Evolutionary conservation across 192 early-diverging fungal species (phyloP).

Genomic region (Backusella westeae): DNA sequence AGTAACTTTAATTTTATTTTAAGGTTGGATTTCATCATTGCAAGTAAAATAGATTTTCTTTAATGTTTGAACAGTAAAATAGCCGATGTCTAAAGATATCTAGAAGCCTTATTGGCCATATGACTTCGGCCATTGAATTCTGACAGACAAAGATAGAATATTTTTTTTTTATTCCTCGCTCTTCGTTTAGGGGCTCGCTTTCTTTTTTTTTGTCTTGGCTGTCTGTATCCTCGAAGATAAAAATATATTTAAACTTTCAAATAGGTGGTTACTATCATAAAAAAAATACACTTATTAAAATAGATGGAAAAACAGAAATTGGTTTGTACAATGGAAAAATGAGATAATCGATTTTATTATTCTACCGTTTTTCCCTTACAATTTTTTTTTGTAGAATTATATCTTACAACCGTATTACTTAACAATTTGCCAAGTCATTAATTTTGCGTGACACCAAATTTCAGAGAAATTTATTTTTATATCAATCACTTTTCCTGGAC

Average conservation of each 20-base stretch:
- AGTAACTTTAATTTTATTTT: background rate
- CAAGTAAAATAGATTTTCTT: background rate
- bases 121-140: background rate
- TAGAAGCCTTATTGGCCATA: background rate
- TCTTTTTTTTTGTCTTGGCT: conserved; percentile 3
- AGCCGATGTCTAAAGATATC: background rate
- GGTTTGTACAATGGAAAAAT: background rate
- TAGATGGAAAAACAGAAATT: background rate
- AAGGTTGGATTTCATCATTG: background rate
- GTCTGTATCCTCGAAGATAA: background rate
- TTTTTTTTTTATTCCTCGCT: background rate
- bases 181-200: background rate
- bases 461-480: conserved; percentile 8
- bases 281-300: background rate
- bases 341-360: background rate
- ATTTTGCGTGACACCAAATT: background rate
- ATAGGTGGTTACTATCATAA: background rate
- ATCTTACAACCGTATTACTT: background rate
- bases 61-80: background rate
- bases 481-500: background rate
- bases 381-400: background rate
- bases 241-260: background rate
- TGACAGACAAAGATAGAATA: background rate
- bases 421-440: background rate
- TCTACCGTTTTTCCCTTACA: conserved; percentile 2